Base-by-base conservation (phyloP, 2,329 filamentous ascomycete species). In the Tolypocladium tropicale region DNA sequence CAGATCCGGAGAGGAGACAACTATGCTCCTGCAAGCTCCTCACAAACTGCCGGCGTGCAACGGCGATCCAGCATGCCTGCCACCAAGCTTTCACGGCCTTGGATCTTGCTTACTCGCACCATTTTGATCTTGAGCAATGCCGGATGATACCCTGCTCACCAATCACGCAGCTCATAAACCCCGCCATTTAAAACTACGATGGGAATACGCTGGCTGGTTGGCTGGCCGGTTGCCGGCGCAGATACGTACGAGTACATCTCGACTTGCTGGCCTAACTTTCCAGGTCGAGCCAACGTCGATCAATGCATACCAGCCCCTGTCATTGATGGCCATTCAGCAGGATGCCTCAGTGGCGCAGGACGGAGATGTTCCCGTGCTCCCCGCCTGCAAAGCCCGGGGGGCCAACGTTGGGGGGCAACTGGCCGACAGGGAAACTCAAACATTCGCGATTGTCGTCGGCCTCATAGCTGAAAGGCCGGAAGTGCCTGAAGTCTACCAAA, bases 291-390 rank as follows among this genome's bases (percentile, higher is more conserved):
- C 16, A 30, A 48, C 12, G 43, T 48, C 10, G 18, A 36, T 52
- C 21, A 23, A 6, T 52, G 21, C 21, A 14, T 18, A 11, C 28
- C 12, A 21, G 16, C 32, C 32, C 49, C 32, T 25, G 14, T 54
- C 23, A 28, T 25, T 23, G 23, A 11, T 14, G 25, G 9, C 54
- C 32, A 37, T 53, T 43, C 36, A 46, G 18, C 32, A 46, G 14
- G 37, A 33, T 34, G 32, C 16, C 49, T 16, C 48, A 33, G 6
- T 46, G n/a, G 30, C 41, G 36, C 30, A 37, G 16, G 28, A 53
- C n/a, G 52, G 32, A 34, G 11, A 37, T 28, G 9, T 48, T 49
- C 9, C 55, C 50, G 32, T 53, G 43, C 58, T 55, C 56, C 52
- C 46, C 46, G 53, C 43, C 23, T 32, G 54, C 54, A 43, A 41